Percentiles rank a stretch among this genome's conserved stretches.
Evolutionary conservation across 192 early-diverging fungal species (phyloP).

Genomic region (Mortierella claussenii): DNA sequence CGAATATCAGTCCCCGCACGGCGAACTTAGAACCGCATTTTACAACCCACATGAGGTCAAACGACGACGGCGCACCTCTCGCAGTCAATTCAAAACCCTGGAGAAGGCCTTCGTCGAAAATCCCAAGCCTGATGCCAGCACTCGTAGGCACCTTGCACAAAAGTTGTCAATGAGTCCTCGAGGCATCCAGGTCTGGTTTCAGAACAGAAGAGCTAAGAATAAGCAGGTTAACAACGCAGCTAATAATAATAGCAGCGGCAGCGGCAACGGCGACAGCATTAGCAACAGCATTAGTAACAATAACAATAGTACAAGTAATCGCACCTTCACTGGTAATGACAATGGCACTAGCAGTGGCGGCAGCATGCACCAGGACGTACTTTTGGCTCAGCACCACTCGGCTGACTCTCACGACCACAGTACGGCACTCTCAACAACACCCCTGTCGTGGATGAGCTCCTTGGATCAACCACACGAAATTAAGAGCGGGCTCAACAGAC

Average conservation of each 20-base stretch:
- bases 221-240: slow-evolving; percentile 39
- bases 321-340: no score
- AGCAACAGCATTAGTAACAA: background rate
- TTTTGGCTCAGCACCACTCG: no score
- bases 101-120: slow-evolving; percentile 74
- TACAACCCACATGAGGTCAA: slow-evolving; percentile 85
- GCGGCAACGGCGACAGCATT: background rate
- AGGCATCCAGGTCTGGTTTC: slow-evolving; percentile 88
- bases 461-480: background rate
- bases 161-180: slow-evolving; percentile 75
- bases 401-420: no score
- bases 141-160: slow-evolving; percentile 69
- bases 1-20: slow-evolving; percentile 36
- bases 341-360: background rate
- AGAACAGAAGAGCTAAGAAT: slow-evolving; percentile 84
- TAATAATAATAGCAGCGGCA: background rate
- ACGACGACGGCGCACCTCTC: slow-evolving; percentile 77
- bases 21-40: slow-evolving; percentile 74
- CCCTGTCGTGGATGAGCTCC: background rate
- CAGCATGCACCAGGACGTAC: no score
- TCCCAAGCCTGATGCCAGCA: slow-evolving; percentile 75
- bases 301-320: no score
- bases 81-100: slow-evolving; percentile 74
- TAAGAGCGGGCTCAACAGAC: background rate
- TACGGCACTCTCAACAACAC: background rate